These are phyloP conservation scores for Ogataea paraovalis DNA, from an alignment of 805 yeast genomes.

Conservation along the genomic window DNA sequence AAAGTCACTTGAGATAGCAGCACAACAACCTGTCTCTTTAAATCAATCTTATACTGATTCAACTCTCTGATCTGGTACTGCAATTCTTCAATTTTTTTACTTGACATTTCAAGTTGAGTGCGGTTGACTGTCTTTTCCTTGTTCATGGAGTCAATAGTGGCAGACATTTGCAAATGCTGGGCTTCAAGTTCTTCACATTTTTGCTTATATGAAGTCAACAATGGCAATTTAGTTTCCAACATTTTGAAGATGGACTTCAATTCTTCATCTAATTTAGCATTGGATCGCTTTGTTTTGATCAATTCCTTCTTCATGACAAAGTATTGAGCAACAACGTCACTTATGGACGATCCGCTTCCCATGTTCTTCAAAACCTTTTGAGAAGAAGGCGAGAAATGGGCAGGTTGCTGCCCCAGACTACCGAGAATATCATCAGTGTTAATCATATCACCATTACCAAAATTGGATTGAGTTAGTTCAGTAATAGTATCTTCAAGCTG, in stretches of 20 bases:
- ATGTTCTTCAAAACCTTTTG: conserved; percentile 43
- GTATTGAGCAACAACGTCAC: conserved; percentile 63
- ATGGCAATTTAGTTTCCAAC: conserved; percentile 74
- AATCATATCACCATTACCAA: conserved; percentile 1
- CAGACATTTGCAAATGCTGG: conserved; percentile 51
- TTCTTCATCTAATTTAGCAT: conserved; percentile 65
- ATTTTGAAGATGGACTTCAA: conserved; percentile 70
- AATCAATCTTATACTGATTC: conserved; percentile 59
- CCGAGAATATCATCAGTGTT: conserved; percentile 20
- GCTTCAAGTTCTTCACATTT: conserved; percentile 54
- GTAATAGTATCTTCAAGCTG: conserved; percentile 44
- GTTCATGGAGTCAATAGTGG: conserved; percentile 50
- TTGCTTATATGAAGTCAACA: conserved; percentile 61
- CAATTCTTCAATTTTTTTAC: conserved; percentile 36
- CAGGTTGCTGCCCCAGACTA: conserved; percentile 12
- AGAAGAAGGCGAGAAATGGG: conserved; percentile 52
- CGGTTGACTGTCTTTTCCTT: conserved; percentile 34
- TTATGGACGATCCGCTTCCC: conserved; percentile 52
- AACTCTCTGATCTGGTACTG: conserved; percentile 46
- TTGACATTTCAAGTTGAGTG: conserved; percentile 21
- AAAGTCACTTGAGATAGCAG: conserved; percentile 64
- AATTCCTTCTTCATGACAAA: conserved; percentile 62
- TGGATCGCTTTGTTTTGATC: conserved; percentile 65
- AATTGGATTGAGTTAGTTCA: conserved; percentile 31
- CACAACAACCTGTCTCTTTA: conserved; percentile 78